Conservation (phyloP, 345 rosid species). For the Eucalyptus erythrocorys region DNA sequence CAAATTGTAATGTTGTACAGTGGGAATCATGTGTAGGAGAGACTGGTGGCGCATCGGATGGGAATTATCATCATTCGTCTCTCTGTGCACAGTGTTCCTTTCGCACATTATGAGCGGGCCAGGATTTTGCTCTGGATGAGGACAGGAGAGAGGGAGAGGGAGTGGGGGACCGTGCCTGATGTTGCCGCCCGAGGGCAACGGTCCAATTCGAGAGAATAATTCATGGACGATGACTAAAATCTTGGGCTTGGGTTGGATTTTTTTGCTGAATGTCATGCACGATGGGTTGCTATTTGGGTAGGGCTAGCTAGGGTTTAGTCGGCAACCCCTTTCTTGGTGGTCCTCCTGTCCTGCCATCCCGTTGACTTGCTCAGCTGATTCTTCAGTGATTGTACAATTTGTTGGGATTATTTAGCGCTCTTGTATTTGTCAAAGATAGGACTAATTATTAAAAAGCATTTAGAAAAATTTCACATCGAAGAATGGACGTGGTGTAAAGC, state of each 20-base stretch:
- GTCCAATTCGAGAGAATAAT: not conserved
- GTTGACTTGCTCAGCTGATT: not conserved
- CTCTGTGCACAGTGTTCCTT: not conserved
- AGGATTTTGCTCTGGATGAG: not conserved
- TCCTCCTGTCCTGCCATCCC: not conserved
- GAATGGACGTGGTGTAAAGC: too few species aligned
- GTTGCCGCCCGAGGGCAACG: not conserved
- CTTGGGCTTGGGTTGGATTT: not conserved
- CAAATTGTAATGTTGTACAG: not conserved
- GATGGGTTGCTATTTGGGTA: not conserved
- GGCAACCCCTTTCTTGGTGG: not conserved
- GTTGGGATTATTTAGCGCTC: not conserved
- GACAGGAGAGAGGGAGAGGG: not conserved
- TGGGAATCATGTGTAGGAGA: not conserved
- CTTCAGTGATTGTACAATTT: not conserved
- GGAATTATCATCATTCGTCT: not conserved
- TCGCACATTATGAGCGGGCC: not conserved
- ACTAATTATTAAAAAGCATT: not conserved
- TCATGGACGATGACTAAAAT: not conserved
- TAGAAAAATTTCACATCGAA: too few species aligned
- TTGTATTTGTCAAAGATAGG: not conserved
- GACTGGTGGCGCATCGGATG: not conserved
- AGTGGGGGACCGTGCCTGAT: not conserved
- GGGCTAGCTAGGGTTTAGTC: not conserved
- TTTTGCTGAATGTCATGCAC: not conserved